phyloP scores from a whole-genome alignment of 1,139 yeast genomes.

The Ogataea hybrid region DNA sequence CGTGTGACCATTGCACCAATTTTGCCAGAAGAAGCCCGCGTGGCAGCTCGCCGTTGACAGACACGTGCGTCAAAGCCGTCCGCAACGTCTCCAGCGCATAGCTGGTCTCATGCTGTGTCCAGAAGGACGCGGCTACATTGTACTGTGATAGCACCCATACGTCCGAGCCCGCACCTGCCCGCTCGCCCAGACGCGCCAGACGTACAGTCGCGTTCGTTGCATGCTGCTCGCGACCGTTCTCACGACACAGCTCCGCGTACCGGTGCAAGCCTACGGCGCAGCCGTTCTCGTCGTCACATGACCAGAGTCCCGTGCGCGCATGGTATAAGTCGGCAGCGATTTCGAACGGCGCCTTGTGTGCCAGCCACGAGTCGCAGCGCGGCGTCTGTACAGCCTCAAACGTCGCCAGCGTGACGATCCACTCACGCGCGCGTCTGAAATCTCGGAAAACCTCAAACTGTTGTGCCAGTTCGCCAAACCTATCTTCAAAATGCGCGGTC shows the following conservation, averaged over 20 bases:
- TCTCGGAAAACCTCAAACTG: not conserved
- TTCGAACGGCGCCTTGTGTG: slow-evolving; percentile 32
- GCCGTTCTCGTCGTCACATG: slow-evolving; percentile 8
- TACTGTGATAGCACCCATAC: slow-evolving; percentile 37
- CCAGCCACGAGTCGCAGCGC: slow-evolving; percentile 29
- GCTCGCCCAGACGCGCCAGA: slow-evolving; percentile 39
- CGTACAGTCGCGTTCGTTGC: slow-evolving; percentile 49
- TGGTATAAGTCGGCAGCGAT: slow-evolving; percentile 26
- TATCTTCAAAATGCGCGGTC: not conserved
- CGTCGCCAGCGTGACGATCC: slow-evolving; percentile 5
- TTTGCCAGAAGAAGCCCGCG: slow-evolving; percentile 34
- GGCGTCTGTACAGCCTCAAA: not conserved
- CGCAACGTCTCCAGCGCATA: slow-evolving; percentile 54
- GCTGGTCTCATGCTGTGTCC: slow-evolving; percentile 51
- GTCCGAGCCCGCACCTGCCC: slow-evolving; percentile 16
- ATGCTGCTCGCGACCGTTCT: slow-evolving; percentile 41
- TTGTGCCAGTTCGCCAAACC: not conserved
- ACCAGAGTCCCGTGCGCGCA: not conserved
- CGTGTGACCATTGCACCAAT: slow-evolving; percentile 71
- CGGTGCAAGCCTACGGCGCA: slow-evolving; percentile 37
- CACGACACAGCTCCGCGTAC: slow-evolving; percentile 42
- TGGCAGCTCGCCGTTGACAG: not conserved
- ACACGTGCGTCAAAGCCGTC: not conserved
- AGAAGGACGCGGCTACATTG: slow-evolving; percentile 54
- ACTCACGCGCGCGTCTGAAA: not conserved